Base-by-base conservation (phyloP, 257 asterid genomes). In the Petrea volubilis region DNA sequence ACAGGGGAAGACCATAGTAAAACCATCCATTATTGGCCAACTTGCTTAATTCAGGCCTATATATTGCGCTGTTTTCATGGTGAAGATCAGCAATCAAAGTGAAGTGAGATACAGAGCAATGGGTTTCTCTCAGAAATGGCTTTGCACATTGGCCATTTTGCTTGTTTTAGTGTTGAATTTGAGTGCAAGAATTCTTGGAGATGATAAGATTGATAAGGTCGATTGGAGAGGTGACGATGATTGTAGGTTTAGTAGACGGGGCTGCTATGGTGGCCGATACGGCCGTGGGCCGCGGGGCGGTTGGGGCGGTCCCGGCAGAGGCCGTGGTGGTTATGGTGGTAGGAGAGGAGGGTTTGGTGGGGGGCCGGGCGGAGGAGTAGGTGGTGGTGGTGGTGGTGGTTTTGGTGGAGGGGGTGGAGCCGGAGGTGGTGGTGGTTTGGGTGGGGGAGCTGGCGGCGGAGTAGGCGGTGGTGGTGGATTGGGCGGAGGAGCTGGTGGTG, bases 241-340 rank as follows among this genome's bases (percentile, higher is more conserved):
- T 21, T 82, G 87, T 17, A 67, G 87, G 27, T 82, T 33, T 44
- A 82, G 84, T 18, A 70, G 87, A 18, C 64, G 84, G 11, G 86
- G 86, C 1, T 82, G 86, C 70, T 74, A 67, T 3, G 81, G 84
- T 7, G 71, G 79, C 31, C 72, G 70, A 17, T 51, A 40, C 18
- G 80, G 80, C 14, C 72, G 84, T 29, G 81, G 83, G 3, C 18
- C 68, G 0, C 36, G 83, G 1, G 77, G 84, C 0, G 74, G 81
- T n/a, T 75, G 44, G 38, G 84, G 84, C 29, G 80, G 82, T 1
- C 72, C n/a, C n/a, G n/a, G n/a, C n/a, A n/a, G n/a, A n/a, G n/a
- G n/a, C n/a, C 56, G 80, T 12, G 77, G 74, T 2, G 77, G 77
- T 3, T 6, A 38, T 38, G 5, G 38, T 3, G 43, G 43, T 7